phyloP scores from a whole-genome alignment of 768 basidiomycete genomes.

The Termitomyces sp. region DNA sequence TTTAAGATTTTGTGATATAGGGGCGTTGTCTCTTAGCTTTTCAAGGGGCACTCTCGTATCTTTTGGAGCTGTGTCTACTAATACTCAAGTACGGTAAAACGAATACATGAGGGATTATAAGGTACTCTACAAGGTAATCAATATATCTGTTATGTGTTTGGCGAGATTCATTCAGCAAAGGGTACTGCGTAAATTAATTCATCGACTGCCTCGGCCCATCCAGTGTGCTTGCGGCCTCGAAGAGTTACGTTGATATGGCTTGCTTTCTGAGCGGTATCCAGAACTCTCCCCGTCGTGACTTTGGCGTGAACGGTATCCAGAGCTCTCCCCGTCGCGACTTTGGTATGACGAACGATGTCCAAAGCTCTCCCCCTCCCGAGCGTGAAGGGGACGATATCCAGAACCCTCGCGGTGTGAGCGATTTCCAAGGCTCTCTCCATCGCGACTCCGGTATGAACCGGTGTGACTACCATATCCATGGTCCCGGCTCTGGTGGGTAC shows the following conservation, averaged over 20 bases:
- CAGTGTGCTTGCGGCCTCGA: not conserved
- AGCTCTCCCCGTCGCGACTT: not conserved
- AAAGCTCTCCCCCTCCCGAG: not conserved
- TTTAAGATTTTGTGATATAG: not conserved
- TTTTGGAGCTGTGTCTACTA: not conserved
- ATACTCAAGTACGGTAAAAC: not conserved
- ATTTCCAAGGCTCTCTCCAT: not conserved
- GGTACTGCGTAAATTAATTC: not conserved
- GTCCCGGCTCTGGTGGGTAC: not conserved
- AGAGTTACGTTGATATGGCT: not conserved
- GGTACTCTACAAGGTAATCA: slow-evolving; percentile 4
- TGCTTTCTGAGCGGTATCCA: not conserved
- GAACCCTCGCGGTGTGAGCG: not conserved
- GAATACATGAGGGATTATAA: slow-evolving; percentile 4
- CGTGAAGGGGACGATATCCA: not conserved
- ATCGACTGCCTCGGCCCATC: not conserved
- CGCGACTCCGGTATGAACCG: not conserved
- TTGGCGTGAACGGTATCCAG: not conserved
- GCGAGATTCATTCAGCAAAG: too few species aligned
- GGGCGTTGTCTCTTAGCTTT: not conserved
- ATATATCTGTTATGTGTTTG: not conserved
- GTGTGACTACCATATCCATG: not conserved
- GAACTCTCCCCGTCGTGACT: not conserved
- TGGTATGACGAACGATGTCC: not conserved
- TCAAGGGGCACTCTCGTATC: not conserved